Percentiles rank a stretch among this genome's conserved stretches.
Evolutionary conservation across 2,329 filamentous ascomycete genomes (phyloP).

Genomic region (Helminthosporium solani): DNA sequence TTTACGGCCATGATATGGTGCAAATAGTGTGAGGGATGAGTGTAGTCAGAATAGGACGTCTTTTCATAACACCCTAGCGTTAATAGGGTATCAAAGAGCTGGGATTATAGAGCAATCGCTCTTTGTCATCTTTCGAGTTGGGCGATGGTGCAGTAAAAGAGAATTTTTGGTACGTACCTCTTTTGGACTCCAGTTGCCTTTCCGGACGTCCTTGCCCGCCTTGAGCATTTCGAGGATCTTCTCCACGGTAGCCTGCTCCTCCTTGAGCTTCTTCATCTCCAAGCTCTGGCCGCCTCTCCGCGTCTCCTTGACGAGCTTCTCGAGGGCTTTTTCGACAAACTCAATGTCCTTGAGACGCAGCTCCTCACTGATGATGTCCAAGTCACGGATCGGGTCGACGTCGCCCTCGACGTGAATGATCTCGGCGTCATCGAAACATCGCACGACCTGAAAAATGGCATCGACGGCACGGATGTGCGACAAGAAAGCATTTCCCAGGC

Average conservation of each 20-base stretch:
- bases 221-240: slow-evolving; percentile 82
- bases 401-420: slow-evolving; percentile 99
- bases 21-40: slow-evolving; percentile 4
- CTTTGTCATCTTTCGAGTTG: slow-evolving; percentile 89
- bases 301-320: slow-evolving; percentile 91
- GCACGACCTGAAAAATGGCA: slow-evolving; percentile 95
- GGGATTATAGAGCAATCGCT: slow-evolving; percentile 96
- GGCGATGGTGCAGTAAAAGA: slow-evolving; percentile 6
- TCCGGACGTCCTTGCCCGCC: slow-evolving; percentile 89
- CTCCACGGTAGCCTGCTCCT: slow-evolving; percentile 90
- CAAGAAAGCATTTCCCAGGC: slow-evolving; percentile 96
- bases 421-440: slow-evolving; percentile 97
- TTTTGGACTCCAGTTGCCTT: slow-evolving; percentile 85
- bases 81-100: slow-evolving; percentile 96
- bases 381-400: slow-evolving; percentile 89
- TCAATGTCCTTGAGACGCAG: slow-evolving; percentile 97
- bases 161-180: slow-evolving; percentile 71
- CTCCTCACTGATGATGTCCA: slow-evolving; percentile 96
- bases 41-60: slow-evolving; percentile 68
- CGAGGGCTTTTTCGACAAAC: slow-evolving; percentile 93
- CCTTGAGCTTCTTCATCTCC: slow-evolving; percentile 95
- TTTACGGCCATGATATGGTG: slow-evolving; percentile 1
- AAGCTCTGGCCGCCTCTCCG: slow-evolving; percentile 89
- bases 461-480: slow-evolving; percentile 98
- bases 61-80: slow-evolving; percentile 88